A percentile compares a stretch with the other conserved stretches of the same genome.
phyloP scores from a whole-genome alignment of 2,329 filamentous ascomycete species.

The Karstenula rhodostoma region DNA sequence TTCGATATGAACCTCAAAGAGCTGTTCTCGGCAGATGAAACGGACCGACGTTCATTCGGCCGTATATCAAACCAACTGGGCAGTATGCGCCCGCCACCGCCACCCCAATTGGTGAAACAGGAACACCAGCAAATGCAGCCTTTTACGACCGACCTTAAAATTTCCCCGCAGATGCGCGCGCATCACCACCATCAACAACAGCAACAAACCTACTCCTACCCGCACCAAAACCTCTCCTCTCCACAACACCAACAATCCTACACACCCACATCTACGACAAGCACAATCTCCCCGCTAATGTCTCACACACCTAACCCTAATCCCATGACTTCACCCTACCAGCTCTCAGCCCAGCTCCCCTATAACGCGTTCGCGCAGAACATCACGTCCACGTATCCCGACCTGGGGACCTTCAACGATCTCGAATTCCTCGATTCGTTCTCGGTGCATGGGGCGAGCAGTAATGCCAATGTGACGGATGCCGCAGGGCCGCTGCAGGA shows the following conservation, averaged over 20 bases:
- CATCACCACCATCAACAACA: slow-evolving; percentile 26
- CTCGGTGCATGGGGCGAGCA: slow-evolving; percentile 40
- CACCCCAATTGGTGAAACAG: slow-evolving; percentile 36
- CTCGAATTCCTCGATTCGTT: slow-evolving; percentile 65
- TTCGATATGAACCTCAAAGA: slow-evolving; percentile 61
- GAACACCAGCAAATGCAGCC: slow-evolving; percentile 26
- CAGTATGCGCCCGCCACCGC: slow-evolving; percentile 42
- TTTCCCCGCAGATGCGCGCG: slow-evolving; percentile 46
- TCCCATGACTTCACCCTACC: slow-evolving; percentile 34
- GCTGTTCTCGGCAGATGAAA: slow-evolving; percentile 51
- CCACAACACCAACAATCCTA: slow-evolving; percentile 26
- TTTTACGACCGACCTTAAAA: slow-evolving; percentile 42
- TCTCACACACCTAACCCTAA: slow-evolving; percentile 24
- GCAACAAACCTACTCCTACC: slow-evolving; percentile 29
- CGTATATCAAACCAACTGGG: slow-evolving; percentile 47
- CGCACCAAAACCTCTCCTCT: slow-evolving; percentile 23
- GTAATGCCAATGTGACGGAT: slow-evolving; percentile 18
- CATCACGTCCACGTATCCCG: slow-evolving; percentile 39
- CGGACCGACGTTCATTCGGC: slow-evolving; percentile 48
- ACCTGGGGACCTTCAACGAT: slow-evolving; percentile 53
- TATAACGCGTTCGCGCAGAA: slow-evolving; percentile 42
- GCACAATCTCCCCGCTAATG: slow-evolving; percentile 31
- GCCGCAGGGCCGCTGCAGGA: slow-evolving; percentile 65
- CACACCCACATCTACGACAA: slow-evolving; percentile 26
- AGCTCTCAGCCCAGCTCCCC: slow-evolving; percentile 38